Percentiles rank a stretch among this genome's conserved stretches.
Conservation (phyloP, 805 yeast genomes). For the Novakomyces olei region DNA sequence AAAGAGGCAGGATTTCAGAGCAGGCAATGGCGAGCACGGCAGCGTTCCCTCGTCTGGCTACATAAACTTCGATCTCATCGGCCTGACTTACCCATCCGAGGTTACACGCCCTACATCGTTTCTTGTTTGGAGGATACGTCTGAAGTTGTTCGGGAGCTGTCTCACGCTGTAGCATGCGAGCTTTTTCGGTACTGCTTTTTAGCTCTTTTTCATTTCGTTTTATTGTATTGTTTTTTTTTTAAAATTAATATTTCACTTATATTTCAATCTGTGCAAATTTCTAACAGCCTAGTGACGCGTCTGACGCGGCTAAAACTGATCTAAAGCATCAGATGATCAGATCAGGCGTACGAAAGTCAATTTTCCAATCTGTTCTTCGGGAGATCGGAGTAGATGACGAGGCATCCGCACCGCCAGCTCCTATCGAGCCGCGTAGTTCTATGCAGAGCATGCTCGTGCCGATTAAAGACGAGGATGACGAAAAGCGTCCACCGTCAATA, state of each 20-base stretch:
- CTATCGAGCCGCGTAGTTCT: conserved; percentile 2
- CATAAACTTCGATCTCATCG: conserved; percentile 12
- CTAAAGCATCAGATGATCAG: conserved; percentile 5
- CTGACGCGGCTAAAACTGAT: conserved; percentile 9
- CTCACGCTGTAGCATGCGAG: conserved; percentile 15
- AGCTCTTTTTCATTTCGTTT: too few species aligned
- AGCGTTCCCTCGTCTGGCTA: conserved; percentile 12
- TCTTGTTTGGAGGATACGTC: conserved; percentile 13
- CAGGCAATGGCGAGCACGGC: conserved; percentile 10
- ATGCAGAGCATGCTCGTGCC: conserved; percentile 1
- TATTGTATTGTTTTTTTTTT: too few species aligned
- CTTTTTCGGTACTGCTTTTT: too few species aligned
- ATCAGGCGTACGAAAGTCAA: conserved; percentile 4
- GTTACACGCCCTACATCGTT: conserved; percentile 17
- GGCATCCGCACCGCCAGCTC: too few species aligned
- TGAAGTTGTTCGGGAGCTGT: conserved; percentile 11
- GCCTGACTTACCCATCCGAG: conserved; percentile 13
- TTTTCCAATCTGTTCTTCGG: neutral
- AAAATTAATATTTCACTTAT: too few species aligned
- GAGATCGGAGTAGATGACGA: conserved; percentile 5
- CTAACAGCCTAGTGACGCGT: too few species aligned
- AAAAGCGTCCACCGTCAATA: conserved; percentile 3
- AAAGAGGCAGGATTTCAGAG: conserved; percentile 15
- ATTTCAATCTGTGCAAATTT: too few species aligned
- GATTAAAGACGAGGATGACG: conserved; percentile 4